Evolutionary conservation across 2,329 filamentous ascomycete genomes (phyloP), one percentile per base, ranked within the genome.

Genomic region (Decorospora gaudefroyi): DNA sequence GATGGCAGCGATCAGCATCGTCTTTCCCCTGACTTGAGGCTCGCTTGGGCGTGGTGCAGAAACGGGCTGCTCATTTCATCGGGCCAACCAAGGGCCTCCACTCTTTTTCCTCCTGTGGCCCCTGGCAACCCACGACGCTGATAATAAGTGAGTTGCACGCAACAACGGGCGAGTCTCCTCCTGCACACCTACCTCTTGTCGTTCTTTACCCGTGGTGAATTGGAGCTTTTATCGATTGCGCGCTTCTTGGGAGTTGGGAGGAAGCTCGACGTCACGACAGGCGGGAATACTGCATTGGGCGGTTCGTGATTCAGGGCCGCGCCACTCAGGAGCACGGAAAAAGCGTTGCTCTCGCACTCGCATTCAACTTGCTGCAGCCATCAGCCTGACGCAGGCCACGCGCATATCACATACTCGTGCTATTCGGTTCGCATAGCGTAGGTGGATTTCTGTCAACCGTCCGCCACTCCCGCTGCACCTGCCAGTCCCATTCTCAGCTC

Each of bases 11-110:
- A 51, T 42, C 38, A 35, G 42, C 47, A 35, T 30, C 36, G 28
- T 19, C 6, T 45, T n/a, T 44, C 51, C 53, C 51, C 51, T 49
- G 51, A 49, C 47, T 46, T 36, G 23, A 4, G 13, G 23, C 45
- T 46, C 44, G 53, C 46, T 43, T 53, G 50, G 39, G 42, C 12
- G 38, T 49, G 47, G 50, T 42, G 50, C 29, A 31, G 30, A 19
- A 42, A 32, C 42, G 52, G 45, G 41, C 42, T 36, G 34, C 54
- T 64, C 57, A 61, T 66, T 64, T 62, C 46, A 51, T 33, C 44
- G 16, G 40, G 38, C 55, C 54, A 54, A 51, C 51, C 57, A 57
- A 13, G 6, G 18, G 11, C 10, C 51, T 45, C 41, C 31, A 50
- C 45, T 35, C 12, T 53, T 51, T 39, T 41, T 15, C 22, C 35